These are phyloP conservation scores for Cutaneotrichosporon dermatis DNA, from an alignment of 1,284 basidiomycete species.

Conservation along the genomic window DNA sequence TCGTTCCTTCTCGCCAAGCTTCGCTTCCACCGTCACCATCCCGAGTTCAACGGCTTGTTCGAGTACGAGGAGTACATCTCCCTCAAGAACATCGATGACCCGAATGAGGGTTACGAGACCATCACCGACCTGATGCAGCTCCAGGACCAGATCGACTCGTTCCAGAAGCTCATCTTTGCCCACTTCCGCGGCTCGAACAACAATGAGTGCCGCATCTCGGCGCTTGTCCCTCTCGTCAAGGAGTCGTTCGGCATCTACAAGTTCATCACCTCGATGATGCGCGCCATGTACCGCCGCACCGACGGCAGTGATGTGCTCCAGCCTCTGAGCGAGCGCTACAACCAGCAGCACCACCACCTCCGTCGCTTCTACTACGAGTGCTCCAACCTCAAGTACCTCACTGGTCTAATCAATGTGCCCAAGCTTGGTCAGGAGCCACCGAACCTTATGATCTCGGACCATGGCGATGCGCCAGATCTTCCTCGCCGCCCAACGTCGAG, in stretches of 20 bases:
- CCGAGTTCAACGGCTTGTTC: slow-evolving; percentile 93
- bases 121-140: slow-evolving; percentile 92
- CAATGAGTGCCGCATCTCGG: slow-evolving; percentile 91
- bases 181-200: slow-evolving; percentile 84
- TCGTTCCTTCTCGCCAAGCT: slow-evolving; percentile 92
- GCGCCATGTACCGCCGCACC: slow-evolving; percentile 88
- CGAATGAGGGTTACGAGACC: slow-evolving; percentile 95
- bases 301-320: slow-evolving; percentile 80
- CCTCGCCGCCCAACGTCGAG: slow-evolving; percentile 68
- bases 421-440: slow-evolving; percentile 95
- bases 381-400: slow-evolving; percentile 92
- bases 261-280: slow-evolving; percentile 94
- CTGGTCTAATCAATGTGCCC: slow-evolving; percentile 90
- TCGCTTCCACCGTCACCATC: slow-evolving; percentile 84
- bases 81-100: slow-evolving; percentile 91
- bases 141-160: slow-evolving; percentile 95
- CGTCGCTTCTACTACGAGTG: slow-evolving; percentile 98
- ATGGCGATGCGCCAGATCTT: slow-evolving; percentile 72
- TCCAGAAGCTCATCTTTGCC: slow-evolving; percentile 91
- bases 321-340: slow-evolving; percentile 77
- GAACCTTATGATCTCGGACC: slow-evolving; percentile 58
- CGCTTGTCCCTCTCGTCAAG: slow-evolving; percentile 89
- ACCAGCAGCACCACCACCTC: slow-evolving; percentile 80
- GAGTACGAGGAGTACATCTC: slow-evolving; percentile 97
- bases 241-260: slow-evolving; percentile 97